phyloP scores from a whole-genome alignment of 495 filamentous ascomycete species.

The Pseudomonodictys pantanalensis region DNA sequence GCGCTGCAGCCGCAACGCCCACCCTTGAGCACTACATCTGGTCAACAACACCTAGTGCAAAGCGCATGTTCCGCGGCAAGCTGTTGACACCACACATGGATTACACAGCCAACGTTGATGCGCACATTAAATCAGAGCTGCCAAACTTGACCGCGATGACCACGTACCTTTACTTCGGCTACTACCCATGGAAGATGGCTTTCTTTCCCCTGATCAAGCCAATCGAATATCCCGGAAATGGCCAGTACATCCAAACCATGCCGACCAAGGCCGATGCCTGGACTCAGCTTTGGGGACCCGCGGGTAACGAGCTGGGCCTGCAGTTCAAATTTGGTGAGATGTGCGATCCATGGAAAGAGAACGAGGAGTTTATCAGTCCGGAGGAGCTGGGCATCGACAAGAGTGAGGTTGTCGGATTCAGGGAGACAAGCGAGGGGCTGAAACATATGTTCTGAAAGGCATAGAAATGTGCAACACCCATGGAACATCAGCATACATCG shows the following conservation, averaged over 20 bases:
- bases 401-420: conserved; percentile 25
- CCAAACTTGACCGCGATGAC: conserved; percentile 30
- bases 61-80: conserved; percentile 24
- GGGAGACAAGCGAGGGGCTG: conserved; percentile 15
- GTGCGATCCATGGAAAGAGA: conserved; percentile 30
- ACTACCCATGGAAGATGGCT: conserved; percentile 20
- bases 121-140: conserved; percentile 31
- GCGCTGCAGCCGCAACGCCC: conserved; percentile 41
- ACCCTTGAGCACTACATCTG: conserved; percentile 50
- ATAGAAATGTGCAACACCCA: no score
- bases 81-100: conserved; percentile 35
- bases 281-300: conserved; percentile 21
- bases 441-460: conserved; percentile 9
- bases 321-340: conserved; percentile 31
- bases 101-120: conserved; percentile 35
- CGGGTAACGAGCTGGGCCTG: conserved; percentile 28
- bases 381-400: conserved; percentile 29
- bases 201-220: conserved; percentile 16
- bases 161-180: conserved; percentile 30
- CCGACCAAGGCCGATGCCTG: conserved; percentile 25
- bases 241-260: conserved; percentile 25
- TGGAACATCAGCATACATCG: no score
- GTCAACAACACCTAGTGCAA: conserved; percentile 45
- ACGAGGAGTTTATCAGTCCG: conserved; percentile 22
- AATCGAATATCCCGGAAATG: conserved; percentile 4